phyloP scores from a whole-genome alignment of 495 filamentous ascomycete genomes.

The Platismatia glauca region DNA sequence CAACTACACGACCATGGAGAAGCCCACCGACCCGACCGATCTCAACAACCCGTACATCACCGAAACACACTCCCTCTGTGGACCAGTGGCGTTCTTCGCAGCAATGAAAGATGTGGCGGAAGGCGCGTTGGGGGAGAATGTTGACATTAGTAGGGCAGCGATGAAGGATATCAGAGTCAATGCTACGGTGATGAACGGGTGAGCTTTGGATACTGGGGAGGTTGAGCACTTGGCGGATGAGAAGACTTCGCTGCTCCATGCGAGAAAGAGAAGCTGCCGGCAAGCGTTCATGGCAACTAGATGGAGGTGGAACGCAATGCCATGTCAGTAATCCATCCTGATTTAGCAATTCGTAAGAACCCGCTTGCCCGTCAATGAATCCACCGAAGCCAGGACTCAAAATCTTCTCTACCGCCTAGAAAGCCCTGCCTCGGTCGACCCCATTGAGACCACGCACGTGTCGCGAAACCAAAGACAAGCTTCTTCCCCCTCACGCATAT shows the following conservation, averaged over 20 bases:
- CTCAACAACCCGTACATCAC: background rate
- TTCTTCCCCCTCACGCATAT: no score
- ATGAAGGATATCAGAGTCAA: background rate
- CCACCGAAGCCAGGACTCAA: no score
- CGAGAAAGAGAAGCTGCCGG: background rate
- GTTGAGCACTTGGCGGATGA: background rate
- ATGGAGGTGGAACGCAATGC: background rate
- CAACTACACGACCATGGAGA: background rate
- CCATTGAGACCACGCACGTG: no score
- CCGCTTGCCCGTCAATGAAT: no score
- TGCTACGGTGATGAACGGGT: background rate
- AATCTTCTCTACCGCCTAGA: no score
- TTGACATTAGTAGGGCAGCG: background rate
- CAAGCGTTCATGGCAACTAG: background rate
- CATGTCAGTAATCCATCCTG: background rate
- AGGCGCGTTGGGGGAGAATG: background rate
- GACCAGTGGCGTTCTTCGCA: background rate
- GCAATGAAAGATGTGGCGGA: slow-evolving; percentile 1
- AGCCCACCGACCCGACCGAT: background rate
- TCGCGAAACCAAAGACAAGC: no score
- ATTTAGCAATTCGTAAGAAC: background rate
- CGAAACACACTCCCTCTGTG: background rate
- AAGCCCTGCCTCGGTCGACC: no score
- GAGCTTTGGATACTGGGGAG: background rate
- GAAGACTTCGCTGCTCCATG: background rate